Base-by-base conservation (phyloP, 1,284 basidiomycete genomes). In the Malassezia caprae region DNA sequence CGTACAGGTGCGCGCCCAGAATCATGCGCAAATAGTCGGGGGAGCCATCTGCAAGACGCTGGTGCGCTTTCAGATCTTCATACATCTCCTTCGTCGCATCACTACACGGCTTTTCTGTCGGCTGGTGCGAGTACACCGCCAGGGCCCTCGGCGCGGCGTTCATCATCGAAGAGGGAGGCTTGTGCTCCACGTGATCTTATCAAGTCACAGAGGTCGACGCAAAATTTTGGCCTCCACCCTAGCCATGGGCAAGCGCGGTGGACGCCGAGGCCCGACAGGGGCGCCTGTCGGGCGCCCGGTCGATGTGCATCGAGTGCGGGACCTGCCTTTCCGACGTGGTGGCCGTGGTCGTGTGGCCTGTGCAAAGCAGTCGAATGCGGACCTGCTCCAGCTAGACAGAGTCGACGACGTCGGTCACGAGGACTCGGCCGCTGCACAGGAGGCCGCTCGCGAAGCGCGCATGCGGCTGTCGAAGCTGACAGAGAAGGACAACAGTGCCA, bases 1-100 rank as follows among this genome's bases (percentile, higher is more conserved):
- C 87, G 76, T 98, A 96, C 52, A 96, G 89, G 76, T 91, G 90
- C 19, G 91, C 84, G 45, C 85, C 87, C 53, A 96, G 80, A 72
- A 94, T 96, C 62, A 98, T 84, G 40, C 86, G 82, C 31, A 98
- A 82, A 75, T 98, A 98, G 76, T 98, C 93, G 0, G 91, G 91
- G 7, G 84, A 84, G 40, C 83, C 82, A 57, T 81, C 80, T 0
- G 84, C 77, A 4, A 86, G 78, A 24, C 88, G 77, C 63, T 82
- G 77, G 65, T 90, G 84, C 27, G 80, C 76, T 0, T 83, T 76
- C 3, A 90, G 80, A 19, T 84, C 80, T 28, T 84, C 81, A 68
- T 86, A 90, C 53, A 69, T 61, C 35, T 19, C 5, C 26, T 35
- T 28, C 12, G 19, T 11, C 4, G 21, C 50, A 5, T 50, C 50